Evolutionary conservation across 2,329 filamentous ascomycete species (phyloP), one percentile per base, ranked within the genome.

Genomic region (Arthrobotrys musiformis): DNA sequence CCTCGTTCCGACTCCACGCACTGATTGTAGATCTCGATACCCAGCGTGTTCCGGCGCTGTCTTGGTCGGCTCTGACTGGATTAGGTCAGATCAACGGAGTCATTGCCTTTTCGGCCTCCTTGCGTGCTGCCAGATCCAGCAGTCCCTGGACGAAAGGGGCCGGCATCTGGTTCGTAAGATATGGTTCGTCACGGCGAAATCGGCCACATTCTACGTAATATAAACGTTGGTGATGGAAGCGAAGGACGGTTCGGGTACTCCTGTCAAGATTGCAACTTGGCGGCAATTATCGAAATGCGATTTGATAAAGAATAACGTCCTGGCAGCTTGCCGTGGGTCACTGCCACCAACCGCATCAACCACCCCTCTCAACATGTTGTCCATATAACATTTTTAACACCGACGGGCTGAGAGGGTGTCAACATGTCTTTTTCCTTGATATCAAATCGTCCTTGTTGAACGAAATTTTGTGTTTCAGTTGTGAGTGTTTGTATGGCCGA

Each of bases 391-490:
- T 24, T 22, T 58, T 60, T 50, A 58, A 40, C 37, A 44, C 35
- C 40, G 44, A 58, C 54, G 17, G 54, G 67, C 62, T 67, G 62
- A 67, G 35, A 44, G 44, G 22, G 42, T 42, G 40, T 4, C 9
- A 33, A 33, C 9, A 17, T n/a, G n/a, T n/a, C n/a, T n/a, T 72
- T 56, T 50, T 26, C 50, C 13, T n/a, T 52, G 61, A 67, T 50
- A 33, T 28, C 56, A n/a, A 40, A 33, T 35, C 54, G 54, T 58
- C 54, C 54, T 40, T 40, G 54, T 69, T 22, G 66, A 61, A 50
- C 67, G 42, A 70, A 44, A 61, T 62, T 30, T 66, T 58, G 22
- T 77, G 73, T 77, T 77, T 70, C 73, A 77, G 73, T 77, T 70
- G 72, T 28, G 48, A 60, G 48, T 60, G 58, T 63, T 68, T 76